Evolutionary conservation across 2,329 filamentous ascomycete species (phyloP).

Genomic region (Cucurbitaria berberidis): DNA sequence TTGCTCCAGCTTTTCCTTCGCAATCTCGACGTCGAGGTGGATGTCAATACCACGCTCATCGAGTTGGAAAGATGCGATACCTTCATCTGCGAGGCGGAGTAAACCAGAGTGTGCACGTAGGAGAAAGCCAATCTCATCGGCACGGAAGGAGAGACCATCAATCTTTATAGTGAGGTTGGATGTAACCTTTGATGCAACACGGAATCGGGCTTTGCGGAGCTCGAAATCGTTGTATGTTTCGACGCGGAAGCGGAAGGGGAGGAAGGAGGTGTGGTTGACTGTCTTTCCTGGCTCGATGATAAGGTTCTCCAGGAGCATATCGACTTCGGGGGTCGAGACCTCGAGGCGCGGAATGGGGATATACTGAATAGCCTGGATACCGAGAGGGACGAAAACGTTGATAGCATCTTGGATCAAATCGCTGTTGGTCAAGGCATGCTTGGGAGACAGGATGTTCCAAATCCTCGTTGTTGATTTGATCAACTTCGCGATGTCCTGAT

Average conservation of each 20-base stretch:
- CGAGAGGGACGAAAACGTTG: constrained; percentile 79
- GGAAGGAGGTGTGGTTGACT: constrained; percentile 84
- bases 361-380: constrained; percentile 81
- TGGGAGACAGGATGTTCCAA: constrained; percentile 71
- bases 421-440: constrained; percentile 67
- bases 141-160: constrained; percentile 81
- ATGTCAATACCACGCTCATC: constrained; percentile 89
- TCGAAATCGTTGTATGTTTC: constrained; percentile 87
- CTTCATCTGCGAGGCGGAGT: constrained; percentile 77
- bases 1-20: constrained; percentile 77
- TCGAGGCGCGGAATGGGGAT: constrained; percentile 91
- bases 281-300: constrained; percentile 87
- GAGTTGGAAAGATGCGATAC: constrained; percentile 83
- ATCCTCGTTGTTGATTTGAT: constrained; percentile 71
- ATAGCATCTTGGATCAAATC: constrained; percentile 77
- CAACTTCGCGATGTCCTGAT: constrained; percentile 74
- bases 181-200: constrained; percentile 70
- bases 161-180: constrained; percentile 79
- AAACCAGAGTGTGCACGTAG: constrained; percentile 78
- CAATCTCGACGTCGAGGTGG: constrained; percentile 82
- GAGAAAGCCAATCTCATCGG: constrained; percentile 90
- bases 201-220: constrained; percentile 76
- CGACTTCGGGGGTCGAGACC: constrained; percentile 79
- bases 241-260: constrained; percentile 81
- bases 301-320: constrained; percentile 87